Conservation (phyloP, 306 rosid genomes). For the Malus sieversii region DNA sequence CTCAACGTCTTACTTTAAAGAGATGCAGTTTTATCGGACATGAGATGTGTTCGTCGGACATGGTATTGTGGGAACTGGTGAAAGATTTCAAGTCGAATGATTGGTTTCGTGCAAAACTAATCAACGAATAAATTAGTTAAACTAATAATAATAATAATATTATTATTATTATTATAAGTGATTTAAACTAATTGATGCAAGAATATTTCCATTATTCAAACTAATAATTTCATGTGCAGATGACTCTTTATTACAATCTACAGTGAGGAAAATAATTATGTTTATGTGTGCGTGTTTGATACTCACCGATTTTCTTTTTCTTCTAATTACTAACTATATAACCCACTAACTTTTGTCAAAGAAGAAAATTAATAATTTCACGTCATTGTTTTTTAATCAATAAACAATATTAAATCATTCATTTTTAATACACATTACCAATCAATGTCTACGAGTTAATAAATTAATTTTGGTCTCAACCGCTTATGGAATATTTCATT, state of each 20-base stretch:
- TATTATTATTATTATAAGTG: neutral
- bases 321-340: too few species aligned
- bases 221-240: too few species aligned
- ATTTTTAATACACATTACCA: neutral
- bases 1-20: too few species aligned
- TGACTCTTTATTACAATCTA: too few species aligned
- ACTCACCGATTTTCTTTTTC: too few species aligned
- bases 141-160: neutral
- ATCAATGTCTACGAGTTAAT: neutral
- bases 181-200: neutral
- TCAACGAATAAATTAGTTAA: neutral
- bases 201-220: neutral
- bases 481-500: neutral
- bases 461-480: neutral
- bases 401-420: neutral
- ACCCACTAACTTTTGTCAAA: too few species aligned
- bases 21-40: too few species aligned
- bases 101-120: neutral
- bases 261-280: too few species aligned
- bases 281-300: too few species aligned
- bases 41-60: too few species aligned
- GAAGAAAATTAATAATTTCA: too few species aligned
- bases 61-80: too few species aligned
- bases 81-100: neutral
- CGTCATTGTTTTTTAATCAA: neutral